phyloP scores from a whole-genome alignment of 495 filamentous ascomycete genomes.

The Penicillium atrosanguineum region DNA sequence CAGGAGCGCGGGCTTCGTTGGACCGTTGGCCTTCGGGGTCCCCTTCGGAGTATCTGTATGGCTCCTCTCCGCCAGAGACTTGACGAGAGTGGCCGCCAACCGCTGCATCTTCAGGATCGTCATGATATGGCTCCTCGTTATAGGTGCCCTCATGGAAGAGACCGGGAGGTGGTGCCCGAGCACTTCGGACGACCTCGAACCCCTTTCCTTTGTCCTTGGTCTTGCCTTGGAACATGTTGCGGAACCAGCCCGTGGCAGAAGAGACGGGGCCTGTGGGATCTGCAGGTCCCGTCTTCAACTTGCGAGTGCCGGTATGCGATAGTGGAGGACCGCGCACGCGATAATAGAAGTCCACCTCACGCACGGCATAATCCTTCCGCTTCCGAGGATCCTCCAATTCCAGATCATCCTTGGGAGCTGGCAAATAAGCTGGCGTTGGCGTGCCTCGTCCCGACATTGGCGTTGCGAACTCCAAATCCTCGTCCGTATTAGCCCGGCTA shows the following conservation, averaged over 20 bases:
- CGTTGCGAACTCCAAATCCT: conserved; percentile 44
- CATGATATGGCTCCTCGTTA: conserved; percentile 54
- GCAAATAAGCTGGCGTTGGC: conserved; percentile 51
- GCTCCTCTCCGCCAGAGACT: conserved; percentile 32
- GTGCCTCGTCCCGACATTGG: conserved; percentile 51
- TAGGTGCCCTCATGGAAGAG: conserved; percentile 42
- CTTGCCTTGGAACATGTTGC: conserved; percentile 72
- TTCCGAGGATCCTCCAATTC: conserved; percentile 51
- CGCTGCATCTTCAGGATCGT: conserved; percentile 49
- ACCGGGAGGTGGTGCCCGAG: conserved; percentile 56
- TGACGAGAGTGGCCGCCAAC: conserved; percentile 27
- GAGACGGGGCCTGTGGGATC: conserved; percentile 90
- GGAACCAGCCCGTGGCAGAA: conserved; percentile 85
- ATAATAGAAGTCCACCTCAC: conserved; percentile 95
- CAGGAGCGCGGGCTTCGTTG: conserved; percentile 38
- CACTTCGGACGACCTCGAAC: conserved; percentile 91
- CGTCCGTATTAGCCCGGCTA: conserved; percentile 33
- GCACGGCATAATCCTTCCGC: conserved; percentile 80
- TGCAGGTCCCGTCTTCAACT: conserved; percentile 87
- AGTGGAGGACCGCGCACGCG: conserved; percentile 87
- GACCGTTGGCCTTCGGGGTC: conserved; percentile 22
- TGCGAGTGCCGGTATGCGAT: conserved; percentile 73
- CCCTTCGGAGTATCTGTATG: conserved; percentile 49
- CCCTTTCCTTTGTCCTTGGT: conserved; percentile 89
- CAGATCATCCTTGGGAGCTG: conserved; percentile 51